Evolutionary conservation across 2,329 filamentous ascomycete species (phyloP).

Genomic region (Fusarium sp.): DNA sequence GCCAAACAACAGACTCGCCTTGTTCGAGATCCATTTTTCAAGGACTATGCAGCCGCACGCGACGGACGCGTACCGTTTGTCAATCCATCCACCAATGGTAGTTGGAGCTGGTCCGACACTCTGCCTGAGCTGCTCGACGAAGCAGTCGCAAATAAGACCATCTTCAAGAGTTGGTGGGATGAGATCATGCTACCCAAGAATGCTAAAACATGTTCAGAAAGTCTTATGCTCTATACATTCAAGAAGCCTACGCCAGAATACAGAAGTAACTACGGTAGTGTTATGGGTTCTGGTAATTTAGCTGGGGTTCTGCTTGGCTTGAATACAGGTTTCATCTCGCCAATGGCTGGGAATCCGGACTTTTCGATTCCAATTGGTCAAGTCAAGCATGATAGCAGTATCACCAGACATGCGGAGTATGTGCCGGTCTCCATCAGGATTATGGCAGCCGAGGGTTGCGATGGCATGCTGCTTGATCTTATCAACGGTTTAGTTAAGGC

Average conservation of each 20-base stretch:
- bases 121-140: fast-evolving
- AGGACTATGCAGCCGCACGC: neutral
- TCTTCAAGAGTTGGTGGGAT: neutral
- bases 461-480: neutral
- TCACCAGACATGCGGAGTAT: neutral
- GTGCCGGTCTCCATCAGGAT: neutral
- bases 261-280: neutral
- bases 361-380: neutral
- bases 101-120: neutral
- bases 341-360: neutral
- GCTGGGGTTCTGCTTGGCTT: neutral
- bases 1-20: neutral
- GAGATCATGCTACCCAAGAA: neutral
- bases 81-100: neutral
- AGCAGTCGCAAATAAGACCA: neutral
- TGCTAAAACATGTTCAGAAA: neutral
- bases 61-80: neutral
- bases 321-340: neutral
- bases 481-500: neutral
- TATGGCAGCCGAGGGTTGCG: neutral
- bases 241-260: neutral
- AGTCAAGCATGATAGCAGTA: neutral
- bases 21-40: neutral
- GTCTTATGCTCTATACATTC: neutral
- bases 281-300: neutral